Conservation (phyloP, 2,329 filamentous ascomycete species). For the Paecilomyces niveus region DNA sequence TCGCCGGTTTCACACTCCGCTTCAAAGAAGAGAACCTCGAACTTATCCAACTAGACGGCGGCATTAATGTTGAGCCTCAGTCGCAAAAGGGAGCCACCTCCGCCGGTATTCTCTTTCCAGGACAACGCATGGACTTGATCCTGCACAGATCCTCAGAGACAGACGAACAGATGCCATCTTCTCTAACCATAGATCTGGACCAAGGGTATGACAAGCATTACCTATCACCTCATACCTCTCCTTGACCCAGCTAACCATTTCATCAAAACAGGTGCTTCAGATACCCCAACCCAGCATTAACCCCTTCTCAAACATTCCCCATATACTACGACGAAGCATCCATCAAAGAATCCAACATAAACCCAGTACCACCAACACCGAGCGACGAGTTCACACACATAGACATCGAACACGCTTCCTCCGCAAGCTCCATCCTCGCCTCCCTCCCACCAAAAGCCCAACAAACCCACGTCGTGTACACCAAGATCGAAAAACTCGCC, state of each 20-base stretch:
- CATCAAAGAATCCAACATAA: background rate
- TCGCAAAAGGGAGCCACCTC: conserved; percentile 17
- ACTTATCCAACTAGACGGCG: conserved; percentile 37
- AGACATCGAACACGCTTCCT: conserved; percentile 20
- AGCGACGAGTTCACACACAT: conserved; percentile 8
- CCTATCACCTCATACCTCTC: background rate
- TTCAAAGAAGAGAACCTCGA: conserved; percentile 23
- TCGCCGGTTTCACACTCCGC: conserved; percentile 32
- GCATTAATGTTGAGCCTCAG: conserved; percentile 22
- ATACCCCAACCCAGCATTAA: conserved; percentile 38
- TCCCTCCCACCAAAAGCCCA: conserved; percentile 22
- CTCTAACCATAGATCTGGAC: conserved; percentile 28
- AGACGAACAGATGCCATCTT: conserved; percentile 7
- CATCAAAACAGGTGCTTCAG: conserved; percentile 32
- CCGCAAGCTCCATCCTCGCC: conserved; percentile 18
- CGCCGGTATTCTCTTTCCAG: conserved; percentile 37
- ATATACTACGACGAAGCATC: conserved; percentile 10
- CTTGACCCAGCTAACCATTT: conserved; percentile 3
- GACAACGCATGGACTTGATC: conserved; percentile 40
- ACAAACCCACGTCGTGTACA: conserved; percentile 41
- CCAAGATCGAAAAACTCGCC: conserved; percentile 39
- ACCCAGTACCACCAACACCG: background rate
- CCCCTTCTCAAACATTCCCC: conserved; percentile 30
- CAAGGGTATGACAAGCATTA: conserved; percentile 21
- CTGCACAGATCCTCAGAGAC: conserved; percentile 13